These are phyloP conservation scores for Gaeumannomyces tritici DNA, from an alignment of 2,329 filamentous ascomycete genomes.

Conservation along the genomic window DNA sequence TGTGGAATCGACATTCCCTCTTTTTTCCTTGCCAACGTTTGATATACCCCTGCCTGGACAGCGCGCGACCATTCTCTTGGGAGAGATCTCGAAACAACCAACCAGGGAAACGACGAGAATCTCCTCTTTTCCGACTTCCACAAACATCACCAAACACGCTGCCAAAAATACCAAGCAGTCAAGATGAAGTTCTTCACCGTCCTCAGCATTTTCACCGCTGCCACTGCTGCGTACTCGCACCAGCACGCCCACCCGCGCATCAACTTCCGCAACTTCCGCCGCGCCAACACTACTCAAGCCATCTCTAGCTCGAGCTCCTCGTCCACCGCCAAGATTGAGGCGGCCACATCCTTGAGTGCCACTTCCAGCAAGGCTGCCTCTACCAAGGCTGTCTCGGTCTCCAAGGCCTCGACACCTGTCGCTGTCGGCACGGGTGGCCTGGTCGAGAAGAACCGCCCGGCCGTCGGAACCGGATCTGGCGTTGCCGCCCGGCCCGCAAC, in stretches of 20 bases:
- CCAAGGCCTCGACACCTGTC: not conserved
- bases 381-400: not conserved
- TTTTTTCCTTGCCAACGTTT: not conserved
- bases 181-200: constrained; percentile 4
- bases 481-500: not conserved
- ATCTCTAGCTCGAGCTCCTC: not conserved
- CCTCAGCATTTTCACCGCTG: constrained; percentile 1
- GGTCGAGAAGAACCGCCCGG: not conserved
- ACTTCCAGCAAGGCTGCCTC: not conserved
- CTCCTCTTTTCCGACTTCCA: not conserved
- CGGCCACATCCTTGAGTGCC: not conserved
- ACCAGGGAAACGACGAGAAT: not conserved
- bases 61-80: not conserved
- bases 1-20: constrained; percentile 4
- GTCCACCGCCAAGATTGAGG: not conserved
- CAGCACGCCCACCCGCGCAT: constrained; percentile 2
- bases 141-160: not conserved
- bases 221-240: constrained; percentile 1
- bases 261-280: constrained; percentile 5
- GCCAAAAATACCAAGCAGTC: not conserved
- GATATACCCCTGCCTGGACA: not conserved
- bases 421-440: not conserved
- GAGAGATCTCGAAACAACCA: not conserved
- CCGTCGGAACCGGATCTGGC: not conserved
- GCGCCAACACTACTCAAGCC: not conserved